Base-by-base conservation (phyloP, 2,329 filamentous ascomycete genomes). In the Epichloe festucae region DNA sequence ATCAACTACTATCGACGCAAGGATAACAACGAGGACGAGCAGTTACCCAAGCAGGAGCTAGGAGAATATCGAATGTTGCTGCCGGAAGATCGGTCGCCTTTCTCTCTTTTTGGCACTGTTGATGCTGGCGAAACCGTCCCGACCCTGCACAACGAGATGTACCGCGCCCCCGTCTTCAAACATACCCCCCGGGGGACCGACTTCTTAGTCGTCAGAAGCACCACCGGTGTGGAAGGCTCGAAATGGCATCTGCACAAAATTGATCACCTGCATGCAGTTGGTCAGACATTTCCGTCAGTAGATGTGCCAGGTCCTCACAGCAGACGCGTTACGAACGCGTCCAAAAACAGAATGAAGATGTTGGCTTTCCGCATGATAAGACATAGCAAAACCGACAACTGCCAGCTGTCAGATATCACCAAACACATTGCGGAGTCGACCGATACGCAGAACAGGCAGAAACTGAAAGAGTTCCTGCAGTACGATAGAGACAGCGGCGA, bases 1-100 rank as follows among this genome's bases (percentile, higher is more conserved):
- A 89, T 97, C 73, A 97, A 98, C 67, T 98, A 97, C 68, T 96
- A 96, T 65, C 86, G 90, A 53, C 89, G 89, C 61, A 86, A 89
- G 63, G 79, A 79, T 41, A 74, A 76, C 42, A 78, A 77, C 36
- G 87, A 94, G 45, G 87, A 93, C 54, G 79, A 82, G 47, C 77
- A 80, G 49, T 78, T 87, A 1, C 86, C 88, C 1, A 94, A 89
- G 71, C 74, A 77, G 45, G 89, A 95, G 4, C 78, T 98, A 55
- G 93, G 93, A 53, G 93, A 98, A 69, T 87, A 87, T 2, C 84
- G 86, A 46, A 84, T 95, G 14, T 76, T 98, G 36, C 76, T 96
- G 35, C 89, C 89, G 2, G 90, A 98, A 64, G 93, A 98, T 67
- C 88, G 91, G 62, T 97, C 91, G 45, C 93, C 93, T 0, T 98